Evolutionary conservation across 768 basidiomycete species (phyloP).

Genomic region (Tulasnella sp.): DNA sequence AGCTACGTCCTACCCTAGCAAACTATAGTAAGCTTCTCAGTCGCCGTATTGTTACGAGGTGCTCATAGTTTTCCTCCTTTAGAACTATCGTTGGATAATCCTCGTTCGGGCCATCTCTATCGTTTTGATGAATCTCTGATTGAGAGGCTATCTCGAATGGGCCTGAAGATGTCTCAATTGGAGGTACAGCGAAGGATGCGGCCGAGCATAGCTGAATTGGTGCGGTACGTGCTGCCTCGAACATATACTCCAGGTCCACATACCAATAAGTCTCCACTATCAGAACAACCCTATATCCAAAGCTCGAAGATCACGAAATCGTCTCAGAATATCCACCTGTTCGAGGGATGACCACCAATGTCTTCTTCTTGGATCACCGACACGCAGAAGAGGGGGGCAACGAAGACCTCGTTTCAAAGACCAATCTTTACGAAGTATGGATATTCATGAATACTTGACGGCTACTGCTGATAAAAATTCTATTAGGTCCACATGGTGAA

Average conservation of each 20-base stretch:
- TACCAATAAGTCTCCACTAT: conserved; percentile 33
- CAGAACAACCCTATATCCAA: conserved; percentile 59
- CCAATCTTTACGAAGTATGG: conserved; percentile 62
- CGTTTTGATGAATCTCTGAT: conserved; percentile 71
- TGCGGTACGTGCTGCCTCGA: conserved; percentile 55
- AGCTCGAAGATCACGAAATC: conserved; percentile 53
- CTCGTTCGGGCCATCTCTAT: conserved; percentile 52
- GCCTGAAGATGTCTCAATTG: conserved; percentile 63
- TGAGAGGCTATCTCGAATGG: conserved; percentile 58
- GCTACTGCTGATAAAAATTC: conserved; percentile 33
- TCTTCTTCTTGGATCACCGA: conserved; percentile 64
- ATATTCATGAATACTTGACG: conserved; percentile 12
- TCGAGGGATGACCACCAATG: conserved; percentile 56
- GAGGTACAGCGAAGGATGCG: conserved; percentile 73
- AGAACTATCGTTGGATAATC: conserved; percentile 68
- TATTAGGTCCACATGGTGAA: conserved; percentile 45
- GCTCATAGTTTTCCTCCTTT: conserved; percentile 46
- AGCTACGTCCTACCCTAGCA: conserved; percentile 45
- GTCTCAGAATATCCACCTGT: conserved; percentile 53
- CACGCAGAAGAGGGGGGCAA: conserved; percentile 56
- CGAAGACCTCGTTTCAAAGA: conserved; percentile 61
- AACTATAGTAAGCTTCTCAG: conserved; percentile 47
- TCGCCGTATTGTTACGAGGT: conserved; percentile 41
- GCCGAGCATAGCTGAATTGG: conserved; percentile 59
- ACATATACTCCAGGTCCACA: conserved; percentile 30